Evolutionary conservation across 1,284 basidiomycete species (phyloP).

Genomic region (Malassezia globosa): DNA sequence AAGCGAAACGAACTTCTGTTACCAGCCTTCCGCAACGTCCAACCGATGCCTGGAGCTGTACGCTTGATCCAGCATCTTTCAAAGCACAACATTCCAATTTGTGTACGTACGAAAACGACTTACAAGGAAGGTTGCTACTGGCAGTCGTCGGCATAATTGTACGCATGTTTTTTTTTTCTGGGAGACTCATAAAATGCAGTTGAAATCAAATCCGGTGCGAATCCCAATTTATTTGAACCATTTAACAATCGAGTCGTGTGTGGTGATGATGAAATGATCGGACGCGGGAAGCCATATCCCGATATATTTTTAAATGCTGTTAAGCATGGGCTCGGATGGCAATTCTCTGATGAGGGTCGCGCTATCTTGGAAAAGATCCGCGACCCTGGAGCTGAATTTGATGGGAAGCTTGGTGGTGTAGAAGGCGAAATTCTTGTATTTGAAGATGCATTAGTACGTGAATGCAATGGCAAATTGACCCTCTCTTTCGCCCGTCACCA

Average conservation of each 20-base stretch:
- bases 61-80: constrained; percentile 41
- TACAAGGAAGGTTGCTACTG: constrained; percentile 29
- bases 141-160: constrained; percentile 41
- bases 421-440: constrained; percentile 45
- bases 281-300: constrained; percentile 42
- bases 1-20: constrained; percentile 35
- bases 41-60: constrained; percentile 42
- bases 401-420: constrained; percentile 22
- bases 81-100: constrained; percentile 41
- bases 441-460: constrained; percentile 38
- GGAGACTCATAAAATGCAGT: too few relatives aligned
- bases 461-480: background rate
- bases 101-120: constrained; percentile 15
- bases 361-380: constrained; percentile 21
- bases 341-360: constrained; percentile 18
- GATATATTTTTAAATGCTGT: constrained; percentile 47
- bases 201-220: constrained; percentile 37
- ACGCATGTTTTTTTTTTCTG: constrained; percentile 4
- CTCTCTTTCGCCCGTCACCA: too few relatives aligned
- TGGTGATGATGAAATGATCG: constrained; percentile 38
- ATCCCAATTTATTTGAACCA: constrained; percentile 29
- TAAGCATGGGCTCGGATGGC: constrained; percentile 26
- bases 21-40: constrained; percentile 36
- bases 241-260: constrained; percentile 38
- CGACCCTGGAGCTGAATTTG: constrained; percentile 29